Base-by-base conservation (phyloP, 129 eudicot genomes). In the Flaveria bidentis region DNA sequence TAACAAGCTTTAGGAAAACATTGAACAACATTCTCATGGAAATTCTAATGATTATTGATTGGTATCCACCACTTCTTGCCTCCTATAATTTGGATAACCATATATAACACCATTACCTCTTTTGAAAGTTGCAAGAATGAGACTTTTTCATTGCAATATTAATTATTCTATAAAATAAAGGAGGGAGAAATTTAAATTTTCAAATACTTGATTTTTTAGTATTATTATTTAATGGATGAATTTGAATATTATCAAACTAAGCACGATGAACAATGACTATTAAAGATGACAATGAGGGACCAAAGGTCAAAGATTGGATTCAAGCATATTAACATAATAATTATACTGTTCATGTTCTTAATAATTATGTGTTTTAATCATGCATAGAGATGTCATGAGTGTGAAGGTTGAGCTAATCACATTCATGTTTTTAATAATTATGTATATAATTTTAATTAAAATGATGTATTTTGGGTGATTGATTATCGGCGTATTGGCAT, bases 1-100 rank as follows among this genome's bases (percentile, higher is more conserved):
- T 23, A 58, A 58, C 65, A 58, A 58, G 65, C 65, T 22, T 58
- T 25, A 26, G 22, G 65, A 58, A 23, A 58, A 58, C 64, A 57
- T 20, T 57, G 64, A 57, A 57, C 65, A 58, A 9, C 39, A 23
- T 13, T 61, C 44, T 13, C 67, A 60, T 60, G 67, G 17, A 60
- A 60, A 25, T 20, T 16, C 15, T 9, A 55, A 55, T 17, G 61
- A 55, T 55, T 22, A n/a, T 55, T 55, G 6, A n/a, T 55, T 55
- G 26, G 26, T 17, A 18, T n/a, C 65, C 65, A 58, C 65, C 65
- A 58, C 65, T 58, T 58, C 36, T 58, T 58, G 36, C 4, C 7
- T 58, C 28, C 33, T 22, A 58, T 57, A 22, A 20, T 57, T 57
- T 22, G 64, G 64, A 57, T 57, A 9, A 57, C 13, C 14, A 57